phyloP scores from a whole-genome alignment of 2,329 filamentous ascomycete genomes.

The Zalaria sp. region DNA sequence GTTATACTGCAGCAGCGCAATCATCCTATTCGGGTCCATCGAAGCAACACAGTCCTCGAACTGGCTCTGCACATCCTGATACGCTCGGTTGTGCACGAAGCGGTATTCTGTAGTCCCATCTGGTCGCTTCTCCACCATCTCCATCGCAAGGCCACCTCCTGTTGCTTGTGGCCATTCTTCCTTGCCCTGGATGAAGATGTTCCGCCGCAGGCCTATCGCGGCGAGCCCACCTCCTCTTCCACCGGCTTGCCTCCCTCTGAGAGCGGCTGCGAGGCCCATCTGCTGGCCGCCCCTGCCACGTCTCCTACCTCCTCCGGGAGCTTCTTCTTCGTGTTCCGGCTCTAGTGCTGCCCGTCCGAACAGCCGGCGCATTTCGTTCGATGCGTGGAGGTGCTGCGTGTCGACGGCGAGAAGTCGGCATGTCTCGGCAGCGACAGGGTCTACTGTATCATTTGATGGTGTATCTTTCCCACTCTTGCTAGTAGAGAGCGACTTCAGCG shows the following conservation, averaged over 20 bases:
- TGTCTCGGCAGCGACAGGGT: slow-evolving; percentile 33
- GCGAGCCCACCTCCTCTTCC: slow-evolving; percentile 50
- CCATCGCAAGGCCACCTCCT: slow-evolving; percentile 74
- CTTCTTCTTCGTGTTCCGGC: slow-evolving; percentile 37
- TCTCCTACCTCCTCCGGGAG: slow-evolving; percentile 34
- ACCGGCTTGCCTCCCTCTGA: slow-evolving; percentile 33
- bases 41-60: slow-evolving; percentile 71
- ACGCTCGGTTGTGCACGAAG: slow-evolving; percentile 60
- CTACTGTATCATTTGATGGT: slow-evolving; percentile 9
- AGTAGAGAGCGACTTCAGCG: slow-evolving; percentile 42
- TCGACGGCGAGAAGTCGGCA: slow-evolving; percentile 45
- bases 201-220: slow-evolving; percentile 59
- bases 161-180: slow-evolving; percentile 74
- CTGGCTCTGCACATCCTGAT: slow-evolving; percentile 58
- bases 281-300: slow-evolving; percentile 38
- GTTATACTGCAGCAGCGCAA: slow-evolving; percentile 57
- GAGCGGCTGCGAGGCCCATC: slow-evolving; percentile 43
- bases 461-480: slow-evolving; percentile 12
- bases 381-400: slow-evolving; percentile 63
- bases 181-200: slow-evolving; percentile 74
- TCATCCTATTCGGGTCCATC: slow-evolving; percentile 73
- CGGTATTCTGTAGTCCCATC: slow-evolving; percentile 58
- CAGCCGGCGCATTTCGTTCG: slow-evolving; percentile 77
- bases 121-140: slow-evolving; percentile 40
- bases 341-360: slow-evolving; percentile 54